phyloP scores from a whole-genome alignment of 148 eudicot genomes.

The Dysphania ambrosioides region DNA sequence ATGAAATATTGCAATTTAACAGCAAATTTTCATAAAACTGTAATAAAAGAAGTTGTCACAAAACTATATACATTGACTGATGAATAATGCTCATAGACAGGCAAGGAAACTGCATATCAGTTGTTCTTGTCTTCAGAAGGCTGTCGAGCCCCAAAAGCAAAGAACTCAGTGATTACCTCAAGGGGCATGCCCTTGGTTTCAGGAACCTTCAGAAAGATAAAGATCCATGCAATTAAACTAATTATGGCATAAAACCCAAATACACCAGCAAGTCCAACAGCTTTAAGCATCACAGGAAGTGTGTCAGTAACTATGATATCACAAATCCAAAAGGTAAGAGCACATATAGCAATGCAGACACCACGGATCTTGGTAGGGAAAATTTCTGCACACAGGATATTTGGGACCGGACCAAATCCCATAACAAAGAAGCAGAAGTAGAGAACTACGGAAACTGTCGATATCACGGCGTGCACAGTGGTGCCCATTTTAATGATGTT shows the following conservation, averaged over 20 bases:
- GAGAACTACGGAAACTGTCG: constrained; percentile 44
- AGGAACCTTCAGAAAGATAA: constrained; percentile 53
- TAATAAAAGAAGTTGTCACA: constrained; percentile 1
- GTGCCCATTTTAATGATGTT: constrained; percentile 37
- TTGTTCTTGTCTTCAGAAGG: constrained; percentile 19
- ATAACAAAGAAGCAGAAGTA: constrained; percentile 56
- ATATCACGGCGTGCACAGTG: constrained; percentile 35
- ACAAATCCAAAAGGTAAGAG: constrained; percentile 50
- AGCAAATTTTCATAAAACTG: not conserved
- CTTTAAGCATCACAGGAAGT: constrained; percentile 44
- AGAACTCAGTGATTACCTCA: constrained; percentile 59
- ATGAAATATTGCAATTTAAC: not conserved
- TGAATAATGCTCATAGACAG: constrained; percentile 5
- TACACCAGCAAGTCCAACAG: constrained; percentile 52
- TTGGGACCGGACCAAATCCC: constrained; percentile 59
- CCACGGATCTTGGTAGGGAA: constrained; percentile 62
- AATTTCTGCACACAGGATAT: constrained; percentile 55
- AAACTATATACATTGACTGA: constrained; percentile 15
- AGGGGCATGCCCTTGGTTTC: constrained; percentile 69
- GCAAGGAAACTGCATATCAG: constrained; percentile 17
- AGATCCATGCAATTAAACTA: constrained; percentile 41
- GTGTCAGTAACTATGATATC: constrained; percentile 55
- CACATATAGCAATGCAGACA: constrained; percentile 56
- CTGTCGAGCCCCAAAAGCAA: constrained; percentile 51
- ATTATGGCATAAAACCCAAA: constrained; percentile 49